Conservation (phyloP, 2,329 filamentous ascomycete genomes). For the Penicillium paneum region DNA sequence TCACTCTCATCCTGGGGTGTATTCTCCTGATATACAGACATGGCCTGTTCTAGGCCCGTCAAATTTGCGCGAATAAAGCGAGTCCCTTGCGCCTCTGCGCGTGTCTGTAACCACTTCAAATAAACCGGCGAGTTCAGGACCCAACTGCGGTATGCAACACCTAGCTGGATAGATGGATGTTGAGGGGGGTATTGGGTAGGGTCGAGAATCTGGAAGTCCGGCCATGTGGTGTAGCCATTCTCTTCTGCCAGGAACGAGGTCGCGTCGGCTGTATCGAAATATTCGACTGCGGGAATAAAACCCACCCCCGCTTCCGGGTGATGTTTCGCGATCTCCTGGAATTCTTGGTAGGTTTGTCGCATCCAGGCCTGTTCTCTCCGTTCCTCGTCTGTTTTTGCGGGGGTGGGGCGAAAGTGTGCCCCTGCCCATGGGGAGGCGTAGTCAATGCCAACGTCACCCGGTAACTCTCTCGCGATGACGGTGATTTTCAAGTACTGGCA, state of each 20-base stretch:
- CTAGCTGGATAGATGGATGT: slow-evolving; percentile 2
- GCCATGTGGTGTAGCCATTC: slow-evolving; percentile 9
- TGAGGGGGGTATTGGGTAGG: not conserved
- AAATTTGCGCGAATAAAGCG: slow-evolving; percentile 1
- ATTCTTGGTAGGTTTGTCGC: slow-evolving; percentile 8
- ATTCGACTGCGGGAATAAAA: slow-evolving; percentile 8
- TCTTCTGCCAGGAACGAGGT: not conserved
- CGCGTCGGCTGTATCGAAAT: slow-evolving; percentile 3
- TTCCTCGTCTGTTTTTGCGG: slow-evolving; percentile 6
- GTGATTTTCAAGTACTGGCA: not conserved
- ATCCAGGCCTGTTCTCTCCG: slow-evolving; percentile 7
- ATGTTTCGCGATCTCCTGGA: slow-evolving; percentile 2
- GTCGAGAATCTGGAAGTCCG: slow-evolving; percentile 4
- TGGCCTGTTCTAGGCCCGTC: not conserved
- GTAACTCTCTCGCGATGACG: slow-evolving; percentile 7
- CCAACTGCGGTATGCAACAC: slow-evolving; percentile 9
- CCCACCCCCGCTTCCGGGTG: slow-evolving; percentile 5
- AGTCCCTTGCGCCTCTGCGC: not conserved
- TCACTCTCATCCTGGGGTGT: not conserved
- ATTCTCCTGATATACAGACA: not conserved
- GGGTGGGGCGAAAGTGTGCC: slow-evolving; percentile 11
- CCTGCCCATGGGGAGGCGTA: slow-evolving; percentile 10
- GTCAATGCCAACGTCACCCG: not conserved
- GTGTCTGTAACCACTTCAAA: slow-evolving; percentile 6
- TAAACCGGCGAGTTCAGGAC: slow-evolving; percentile 10